phyloP scores from a whole-genome alignment of 345 rosid genomes.

The Eutrema yunnanense region DNA sequence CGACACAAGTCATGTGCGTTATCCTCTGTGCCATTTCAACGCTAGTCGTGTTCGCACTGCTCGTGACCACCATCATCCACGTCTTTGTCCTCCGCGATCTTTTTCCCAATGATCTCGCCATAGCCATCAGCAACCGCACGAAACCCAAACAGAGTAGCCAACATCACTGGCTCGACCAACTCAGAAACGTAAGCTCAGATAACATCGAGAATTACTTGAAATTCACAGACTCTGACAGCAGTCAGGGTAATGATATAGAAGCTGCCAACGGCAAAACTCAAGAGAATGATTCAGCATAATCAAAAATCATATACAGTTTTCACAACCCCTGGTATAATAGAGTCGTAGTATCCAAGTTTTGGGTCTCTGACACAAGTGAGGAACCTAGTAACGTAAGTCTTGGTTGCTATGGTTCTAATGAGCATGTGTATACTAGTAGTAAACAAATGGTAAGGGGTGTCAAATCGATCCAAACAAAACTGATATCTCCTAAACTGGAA shows the following conservation, averaged over 20 bases:
- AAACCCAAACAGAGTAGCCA: constrained; percentile 42
- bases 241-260: constrained; percentile 38
- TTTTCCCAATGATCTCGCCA: constrained; percentile 65
- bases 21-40: constrained; percentile 43
- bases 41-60: constrained; percentile 47
- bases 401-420: constrained; percentile 29
- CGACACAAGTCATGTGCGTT: constrained; percentile 45
- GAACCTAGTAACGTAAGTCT: constrained; percentile 13
- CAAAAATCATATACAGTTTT: not conserved
- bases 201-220: constrained; percentile 68
- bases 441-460: not conserved
- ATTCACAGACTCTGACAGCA: constrained; percentile 32
- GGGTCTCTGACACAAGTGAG: constrained; percentile 30
- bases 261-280: constrained; percentile 27
- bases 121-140: constrained; percentile 53
- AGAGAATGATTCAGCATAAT: constrained; percentile 15
- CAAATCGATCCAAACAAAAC: not conserved
- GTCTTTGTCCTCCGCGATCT: constrained; percentile 46
- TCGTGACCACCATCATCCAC: constrained; percentile 49
- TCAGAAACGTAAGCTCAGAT: constrained; percentile 48
- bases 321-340: not conserved
- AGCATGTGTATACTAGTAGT: constrained; percentile 29
- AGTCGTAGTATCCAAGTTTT: constrained; percentile 22
- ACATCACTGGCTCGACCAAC: constrained; percentile 53
- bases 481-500: not conserved